phyloP scores from a whole-genome alignment of 2,329 filamentous ascomycete genomes.

The Cladorrhinum sp. region DNA sequence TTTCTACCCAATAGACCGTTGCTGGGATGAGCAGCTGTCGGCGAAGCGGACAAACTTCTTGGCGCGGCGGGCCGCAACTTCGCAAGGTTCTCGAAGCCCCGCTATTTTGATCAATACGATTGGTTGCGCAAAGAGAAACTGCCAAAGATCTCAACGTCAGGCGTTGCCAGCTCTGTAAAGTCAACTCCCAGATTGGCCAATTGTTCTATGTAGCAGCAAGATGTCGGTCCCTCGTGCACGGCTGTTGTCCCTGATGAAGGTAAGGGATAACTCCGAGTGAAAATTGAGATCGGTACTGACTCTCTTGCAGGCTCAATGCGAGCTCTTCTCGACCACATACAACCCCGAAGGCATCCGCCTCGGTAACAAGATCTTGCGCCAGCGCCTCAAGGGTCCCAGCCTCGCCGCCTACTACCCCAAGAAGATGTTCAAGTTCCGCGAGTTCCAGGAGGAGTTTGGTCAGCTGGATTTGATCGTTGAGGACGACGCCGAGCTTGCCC shows the following conservation, averaged over 20 bases:
- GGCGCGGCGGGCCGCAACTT: neutral
- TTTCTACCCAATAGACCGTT: too few relatives aligned
- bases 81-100: conserved; percentile 7
- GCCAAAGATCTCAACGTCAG: conserved; percentile 23
- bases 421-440: conserved; percentile 65
- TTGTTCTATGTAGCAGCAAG: conserved; percentile 28
- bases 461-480: conserved; percentile 61
- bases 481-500: conserved; percentile 75
- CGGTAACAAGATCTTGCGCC: conserved; percentile 88
- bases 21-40: too few relatives aligned
- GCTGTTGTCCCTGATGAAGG: conserved; percentile 75
- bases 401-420: conserved; percentile 87
- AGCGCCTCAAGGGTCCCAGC: conserved; percentile 79
- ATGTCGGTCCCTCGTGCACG: conserved; percentile 63
- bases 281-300: conserved; percentile 1
- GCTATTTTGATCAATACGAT: conserved; percentile 3
- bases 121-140: conserved; percentile 13
- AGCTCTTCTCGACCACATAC: conserved; percentile 85
- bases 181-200: neutral
- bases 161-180: conserved; percentile 15
- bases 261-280: conserved; percentile 32
- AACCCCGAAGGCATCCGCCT: conserved; percentile 80
- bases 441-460: conserved; percentile 67
- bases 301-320: conserved; percentile 70
- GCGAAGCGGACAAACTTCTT: neutral